Evolutionary conservation across 2,329 filamentous ascomycete species (phyloP), one percentile per base, ranked within the genome.

Genomic region (Xylariaceae sp.): DNA sequence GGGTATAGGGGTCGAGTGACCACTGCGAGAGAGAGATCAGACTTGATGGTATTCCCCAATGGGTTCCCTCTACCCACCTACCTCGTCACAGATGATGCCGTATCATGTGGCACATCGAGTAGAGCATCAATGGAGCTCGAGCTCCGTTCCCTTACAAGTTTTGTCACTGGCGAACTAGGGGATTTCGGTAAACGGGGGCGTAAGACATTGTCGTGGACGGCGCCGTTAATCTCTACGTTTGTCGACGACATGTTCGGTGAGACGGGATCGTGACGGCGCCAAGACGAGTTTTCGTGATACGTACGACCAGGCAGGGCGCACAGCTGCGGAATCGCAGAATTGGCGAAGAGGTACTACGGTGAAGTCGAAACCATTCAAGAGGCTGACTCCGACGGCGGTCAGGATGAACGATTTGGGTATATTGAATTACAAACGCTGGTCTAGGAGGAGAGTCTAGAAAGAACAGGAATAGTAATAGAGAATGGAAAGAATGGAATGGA

Each of bases 1-100:
- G 56, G 93, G 86, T 52, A 96, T 76, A 49, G 92, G 92, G 3
- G 92, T 96, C 11, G 90, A 92, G 60, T 84, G 84, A 61, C 91
- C 90, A 75, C 91, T 95, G 66, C 44, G 48, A 51, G 11, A 58
- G 23, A 55, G 23, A 56, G 59, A 59, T 51, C 51, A 56, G 37
- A 41, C 37, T 41, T 41, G 11, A 41, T 41, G 44, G 51, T 61
- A 58, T 63, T 60, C 60, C 7, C 10, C 6, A 2, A 8, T 30
- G 34, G 10, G 18, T 3, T 17, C 9, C 8, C 10, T n/a, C 30
- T 51, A 9, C 11, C 23, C 41, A 18, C 68, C 61, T 69, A 79
- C 80, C 79, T 82, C 47, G 79, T 80, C 69, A 75, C 65, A 41
- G 72, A 75, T 45, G 78, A 81, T 6, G 68, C 68, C 3, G 68